Evolutionary conservation across 2,329 filamentous ascomycete species (phyloP).

Genomic region (Fusarium setosum): DNA sequence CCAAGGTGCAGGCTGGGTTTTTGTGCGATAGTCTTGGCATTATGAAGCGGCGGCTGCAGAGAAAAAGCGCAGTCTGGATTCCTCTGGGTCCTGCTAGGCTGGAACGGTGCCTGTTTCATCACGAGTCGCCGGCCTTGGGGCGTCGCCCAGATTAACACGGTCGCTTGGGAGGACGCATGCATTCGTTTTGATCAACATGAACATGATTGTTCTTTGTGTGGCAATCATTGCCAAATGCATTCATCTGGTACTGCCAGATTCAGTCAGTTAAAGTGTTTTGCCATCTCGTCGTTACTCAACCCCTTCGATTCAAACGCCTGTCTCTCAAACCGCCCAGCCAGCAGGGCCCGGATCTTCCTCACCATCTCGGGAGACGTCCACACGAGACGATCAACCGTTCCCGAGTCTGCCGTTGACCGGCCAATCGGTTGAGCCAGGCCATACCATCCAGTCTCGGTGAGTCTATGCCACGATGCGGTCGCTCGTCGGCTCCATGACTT

Average conservation of each 20-base stretch:
- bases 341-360: background rate
- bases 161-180: too few species aligned
- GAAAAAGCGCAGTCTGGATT: background rate
- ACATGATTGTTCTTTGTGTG: background rate
- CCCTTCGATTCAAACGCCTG: background rate
- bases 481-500: background rate
- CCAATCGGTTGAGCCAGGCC: background rate
- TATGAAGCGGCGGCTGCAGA: background rate
- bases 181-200: background rate
- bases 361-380: background rate
- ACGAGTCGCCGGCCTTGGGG: background rate
- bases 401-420: background rate
- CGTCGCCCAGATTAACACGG: background rate
- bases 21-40: background rate
- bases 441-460: background rate
- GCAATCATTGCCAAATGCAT: background rate
- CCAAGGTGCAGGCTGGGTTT: background rate
- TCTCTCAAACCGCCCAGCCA: background rate
- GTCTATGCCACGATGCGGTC: background rate
- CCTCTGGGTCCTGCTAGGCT: constrained; percentile 15
- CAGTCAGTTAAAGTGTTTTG: too few species aligned
- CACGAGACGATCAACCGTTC: background rate
- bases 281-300: background rate
- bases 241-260: too few species aligned
- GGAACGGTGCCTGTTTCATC: constrained; percentile 7